Evolutionary conservation across 169 alveolate species (phyloP).

Genomic region (Babesia bigemina): DNA sequence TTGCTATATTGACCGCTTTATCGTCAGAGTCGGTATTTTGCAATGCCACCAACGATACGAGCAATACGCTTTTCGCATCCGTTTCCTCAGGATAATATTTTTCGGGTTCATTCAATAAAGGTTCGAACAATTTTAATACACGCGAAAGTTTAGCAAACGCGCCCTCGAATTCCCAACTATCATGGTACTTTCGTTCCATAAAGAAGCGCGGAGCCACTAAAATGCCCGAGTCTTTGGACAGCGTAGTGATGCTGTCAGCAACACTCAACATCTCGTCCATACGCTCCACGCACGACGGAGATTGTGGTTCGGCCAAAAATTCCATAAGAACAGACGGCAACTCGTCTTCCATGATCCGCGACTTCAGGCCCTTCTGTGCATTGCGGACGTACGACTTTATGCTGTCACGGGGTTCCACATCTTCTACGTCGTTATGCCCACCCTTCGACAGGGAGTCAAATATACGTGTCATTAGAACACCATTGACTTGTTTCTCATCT

Average conservation of each 20-base stretch:
- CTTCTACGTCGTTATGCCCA: background rate
- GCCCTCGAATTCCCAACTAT: conserved; percentile 10
- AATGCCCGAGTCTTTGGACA: conserved; percentile 4
- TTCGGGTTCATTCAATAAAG: conserved; percentile 10
- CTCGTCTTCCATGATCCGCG: conserved; percentile 9
- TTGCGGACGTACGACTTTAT: conserved; percentile 14
- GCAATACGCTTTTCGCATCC: conserved; percentile 4
- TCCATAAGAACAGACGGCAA: conserved; percentile 6
- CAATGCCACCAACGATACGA: conserved; percentile 25
- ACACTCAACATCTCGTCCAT: conserved; percentile 10
- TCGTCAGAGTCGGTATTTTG: conserved; percentile 1
- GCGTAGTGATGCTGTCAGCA: background rate
- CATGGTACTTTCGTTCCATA: background rate
- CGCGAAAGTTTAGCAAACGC: background rate
- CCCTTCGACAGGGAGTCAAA: conserved; percentile 5
- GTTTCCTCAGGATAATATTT: conserved; percentile 5
- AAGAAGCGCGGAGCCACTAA: conserved; percentile 12
- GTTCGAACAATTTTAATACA: background rate
- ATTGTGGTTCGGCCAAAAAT: conserved; percentile 1
- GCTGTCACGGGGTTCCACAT: background rate
- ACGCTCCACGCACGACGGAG: background rate
- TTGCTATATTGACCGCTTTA: background rate
- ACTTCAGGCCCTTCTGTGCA: conserved; percentile 3
- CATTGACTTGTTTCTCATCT: background rate
- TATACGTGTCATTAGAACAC: conserved; percentile 12